Percentiles rank a stretch among this genome's conserved stretches.
These are phyloP conservation scores for Fusarium tuaranense DNA, from an alignment of 2,329 filamentous ascomycete genomes.

Conservation along the genomic window DNA sequence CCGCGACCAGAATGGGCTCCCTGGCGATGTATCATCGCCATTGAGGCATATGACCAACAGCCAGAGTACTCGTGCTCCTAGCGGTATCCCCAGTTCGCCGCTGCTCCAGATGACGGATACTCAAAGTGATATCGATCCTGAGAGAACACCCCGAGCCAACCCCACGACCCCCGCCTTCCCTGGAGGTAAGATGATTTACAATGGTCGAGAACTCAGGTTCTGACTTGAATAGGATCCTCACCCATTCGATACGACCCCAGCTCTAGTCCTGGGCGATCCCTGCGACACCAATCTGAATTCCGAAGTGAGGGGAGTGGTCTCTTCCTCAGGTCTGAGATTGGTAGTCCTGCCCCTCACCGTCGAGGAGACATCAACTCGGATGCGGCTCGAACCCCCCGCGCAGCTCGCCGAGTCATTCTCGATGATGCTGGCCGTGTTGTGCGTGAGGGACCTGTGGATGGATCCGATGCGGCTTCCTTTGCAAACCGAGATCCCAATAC, in stretches of 20 bases:
- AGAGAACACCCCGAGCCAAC: constrained; percentile 76
- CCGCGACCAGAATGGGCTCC: constrained; percentile 45
- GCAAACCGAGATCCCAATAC: constrained; percentile 80
- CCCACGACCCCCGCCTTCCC: constrained; percentile 61
- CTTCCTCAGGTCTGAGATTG: constrained; percentile 77
- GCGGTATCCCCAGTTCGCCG: constrained; percentile 66
- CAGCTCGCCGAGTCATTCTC: constrained; percentile 67
- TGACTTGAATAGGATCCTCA: constrained; percentile 77
- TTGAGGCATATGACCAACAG: constrained; percentile 68
- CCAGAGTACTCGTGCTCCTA: constrained; percentile 60
- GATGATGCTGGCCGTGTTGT: constrained; percentile 70
- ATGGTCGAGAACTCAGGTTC: neutral
- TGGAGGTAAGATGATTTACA: constrained; percentile 65
- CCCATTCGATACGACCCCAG: constrained; percentile 92
- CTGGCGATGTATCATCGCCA: constrained; percentile 62
- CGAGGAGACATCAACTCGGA: constrained; percentile 92
- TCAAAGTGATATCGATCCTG: constrained; percentile 64
- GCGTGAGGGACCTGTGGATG: constrained; percentile 61
- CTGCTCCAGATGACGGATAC: constrained; percentile 69
- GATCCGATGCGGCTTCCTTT: constrained; percentile 71
- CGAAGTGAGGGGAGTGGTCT: constrained; percentile 87
- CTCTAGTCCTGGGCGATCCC: constrained; percentile 81
- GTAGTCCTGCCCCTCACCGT: constrained; percentile 65
- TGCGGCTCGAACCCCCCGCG: constrained; percentile 67
- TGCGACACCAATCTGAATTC: constrained; percentile 75